These are phyloP conservation scores for Aspergillus alliaceus DNA, from an alignment of 2,329 filamentous ascomycete species.

Conservation along the genomic window DNA sequence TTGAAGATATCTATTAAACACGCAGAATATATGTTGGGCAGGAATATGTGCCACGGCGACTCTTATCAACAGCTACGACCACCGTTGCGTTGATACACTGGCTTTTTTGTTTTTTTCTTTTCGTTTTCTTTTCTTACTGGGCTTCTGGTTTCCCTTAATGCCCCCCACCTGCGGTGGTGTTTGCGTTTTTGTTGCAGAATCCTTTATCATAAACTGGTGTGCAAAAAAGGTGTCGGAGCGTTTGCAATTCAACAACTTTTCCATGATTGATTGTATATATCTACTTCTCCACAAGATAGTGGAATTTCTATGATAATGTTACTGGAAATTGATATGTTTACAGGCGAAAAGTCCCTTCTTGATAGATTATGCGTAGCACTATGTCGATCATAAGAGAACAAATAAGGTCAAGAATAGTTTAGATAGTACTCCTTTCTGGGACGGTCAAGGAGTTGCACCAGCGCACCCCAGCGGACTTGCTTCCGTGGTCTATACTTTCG, in stretches of 20 bases:
- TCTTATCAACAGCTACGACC: slow-evolving; percentile 5
- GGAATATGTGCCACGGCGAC: slow-evolving; percentile 3
- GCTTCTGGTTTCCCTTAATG: not conserved
- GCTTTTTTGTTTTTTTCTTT: not conserved
- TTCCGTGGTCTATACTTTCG: not conserved
- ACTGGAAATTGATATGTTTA: not conserved
- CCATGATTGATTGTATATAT: slow-evolving; percentile 18
- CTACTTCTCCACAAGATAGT: slow-evolving; percentile 9
- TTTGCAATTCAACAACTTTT: slow-evolving; percentile 11
- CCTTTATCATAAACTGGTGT: slow-evolving; percentile 13
- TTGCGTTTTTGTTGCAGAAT: slow-evolving; percentile 17
- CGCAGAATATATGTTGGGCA: not conserved
- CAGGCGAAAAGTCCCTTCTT: not conserved
- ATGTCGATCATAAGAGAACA: too few species aligned
- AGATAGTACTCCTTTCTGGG: not conserved
- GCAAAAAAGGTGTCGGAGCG: slow-evolving; percentile 21
- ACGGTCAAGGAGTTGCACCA: not conserved
- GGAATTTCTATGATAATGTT: not conserved
- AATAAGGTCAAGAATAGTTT: too few species aligned
- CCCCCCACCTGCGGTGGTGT: not conserved
- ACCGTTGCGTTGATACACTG: not conserved
- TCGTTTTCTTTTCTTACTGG: not conserved
- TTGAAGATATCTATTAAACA: slow-evolving; percentile 9
- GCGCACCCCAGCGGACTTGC: not conserved
- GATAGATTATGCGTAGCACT: too few species aligned